Conservation (phyloP, 2,329 filamentous ascomycete species). For the Colletotrichum camelliae region DNA sequence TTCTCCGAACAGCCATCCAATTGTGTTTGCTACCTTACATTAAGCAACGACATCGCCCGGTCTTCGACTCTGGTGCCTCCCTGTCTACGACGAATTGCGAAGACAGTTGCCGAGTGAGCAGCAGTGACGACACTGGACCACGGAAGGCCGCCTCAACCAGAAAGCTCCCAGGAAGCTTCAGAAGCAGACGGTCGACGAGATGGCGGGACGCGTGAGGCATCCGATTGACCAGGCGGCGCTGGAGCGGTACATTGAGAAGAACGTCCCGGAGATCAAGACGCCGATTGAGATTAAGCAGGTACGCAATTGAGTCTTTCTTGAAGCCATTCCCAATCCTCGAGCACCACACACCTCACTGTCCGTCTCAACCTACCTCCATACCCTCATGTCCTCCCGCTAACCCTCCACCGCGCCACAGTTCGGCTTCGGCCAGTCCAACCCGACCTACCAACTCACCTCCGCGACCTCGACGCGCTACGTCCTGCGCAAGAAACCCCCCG, state of each 20-base stretch:
- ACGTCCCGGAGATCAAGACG: slow-evolving; percentile 83
- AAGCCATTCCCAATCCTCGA: background rate
- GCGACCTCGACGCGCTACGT: slow-evolving; percentile 77
- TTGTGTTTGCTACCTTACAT: too few relatives aligned
- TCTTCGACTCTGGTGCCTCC: background rate
- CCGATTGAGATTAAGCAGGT: slow-evolving; percentile 93
- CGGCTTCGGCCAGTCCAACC: slow-evolving; percentile 96
- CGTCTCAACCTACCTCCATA: too few relatives aligned
- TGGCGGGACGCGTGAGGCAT: slow-evolving; percentile 91
- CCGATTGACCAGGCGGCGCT: slow-evolving; percentile 84
- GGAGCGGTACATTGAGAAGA: slow-evolving; percentile 75
- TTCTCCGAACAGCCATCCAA: background rate
- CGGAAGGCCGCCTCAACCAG: too few relatives aligned
- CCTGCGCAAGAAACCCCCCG: slow-evolving; percentile 97
- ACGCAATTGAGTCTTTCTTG: slow-evolving; percentile 23
- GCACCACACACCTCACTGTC: background rate
- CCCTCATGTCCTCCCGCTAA: background rate
- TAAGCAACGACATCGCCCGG: background rate
- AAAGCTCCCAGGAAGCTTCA: background rate
- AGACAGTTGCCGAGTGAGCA: background rate
- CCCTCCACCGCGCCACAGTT: slow-evolving; percentile 62
- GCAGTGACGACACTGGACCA: background rate
- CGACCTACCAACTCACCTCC: slow-evolving; percentile 89
- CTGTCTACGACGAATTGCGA: background rate
- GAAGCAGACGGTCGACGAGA: slow-evolving; percentile 32